A percentile compares a stretch with the other conserved stretches of the same genome.
Evolutionary conservation across 441 rosid species (phyloP).

Genomic region (Gossypium trilobum): DNA sequence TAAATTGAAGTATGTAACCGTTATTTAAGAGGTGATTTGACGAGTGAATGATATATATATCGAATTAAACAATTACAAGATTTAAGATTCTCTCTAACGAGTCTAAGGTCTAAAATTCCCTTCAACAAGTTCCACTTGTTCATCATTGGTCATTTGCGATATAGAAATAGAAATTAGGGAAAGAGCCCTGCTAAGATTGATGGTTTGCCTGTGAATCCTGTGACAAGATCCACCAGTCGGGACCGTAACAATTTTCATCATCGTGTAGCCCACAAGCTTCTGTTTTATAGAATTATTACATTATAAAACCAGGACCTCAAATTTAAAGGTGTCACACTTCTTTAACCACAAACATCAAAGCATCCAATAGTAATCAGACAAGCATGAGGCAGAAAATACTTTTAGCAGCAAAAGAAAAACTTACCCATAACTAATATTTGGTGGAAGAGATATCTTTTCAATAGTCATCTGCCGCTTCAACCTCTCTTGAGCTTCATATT

Average conservation of each 20-base stretch:
- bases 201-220: too few relatives aligned
- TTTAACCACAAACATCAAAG: neutral
- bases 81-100: too few relatives aligned
- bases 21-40: too few relatives aligned
- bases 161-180: too few relatives aligned
- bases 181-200: too few relatives aligned
- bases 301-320: neutral
- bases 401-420: conserved; percentile 18
- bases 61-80: too few relatives aligned
- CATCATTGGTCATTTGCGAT: too few relatives aligned
- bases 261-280: neutral
- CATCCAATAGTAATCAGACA: neutral
- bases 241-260: neutral
- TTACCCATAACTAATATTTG: conserved; percentile 63
- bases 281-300: neutral
- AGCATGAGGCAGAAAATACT: neutral
- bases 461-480: conserved; percentile 50
- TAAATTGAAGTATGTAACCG: too few relatives aligned
- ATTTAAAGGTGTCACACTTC: neutral
- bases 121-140: too few relatives aligned
- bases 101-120: too few relatives aligned
- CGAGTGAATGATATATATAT: too few relatives aligned
- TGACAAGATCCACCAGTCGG: too few relatives aligned
- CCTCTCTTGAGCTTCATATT: conserved; percentile 71
- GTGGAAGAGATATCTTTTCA: conserved; percentile 51